Conservation (phyloP, 2,329 filamentous ascomycete genomes). For the Paecilomyces sp. region DNA sequence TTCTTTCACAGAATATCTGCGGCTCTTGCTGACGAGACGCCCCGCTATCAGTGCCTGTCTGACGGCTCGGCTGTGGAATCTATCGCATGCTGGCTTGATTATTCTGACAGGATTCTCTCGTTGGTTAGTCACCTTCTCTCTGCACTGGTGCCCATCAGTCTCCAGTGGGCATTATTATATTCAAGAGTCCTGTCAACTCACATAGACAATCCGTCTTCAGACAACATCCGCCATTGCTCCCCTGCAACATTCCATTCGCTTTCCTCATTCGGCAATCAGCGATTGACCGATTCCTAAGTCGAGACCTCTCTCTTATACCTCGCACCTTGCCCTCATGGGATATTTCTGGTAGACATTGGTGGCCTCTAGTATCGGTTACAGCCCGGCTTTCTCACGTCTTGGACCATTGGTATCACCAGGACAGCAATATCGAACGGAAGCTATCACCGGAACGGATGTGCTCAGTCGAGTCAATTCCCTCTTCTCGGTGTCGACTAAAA, state of each 20-base stretch:
- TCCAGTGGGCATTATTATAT: not conserved
- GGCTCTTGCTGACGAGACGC: not conserved
- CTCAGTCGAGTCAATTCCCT: not conserved
- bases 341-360: not conserved
- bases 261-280: not conserved
- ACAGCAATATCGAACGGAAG: not conserved
- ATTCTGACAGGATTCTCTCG: not conserved
- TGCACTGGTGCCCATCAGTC: not conserved
- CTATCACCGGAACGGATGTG: not conserved
- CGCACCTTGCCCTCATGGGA: not conserved
- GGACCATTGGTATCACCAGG: not conserved
- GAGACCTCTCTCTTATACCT: not conserved
- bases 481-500: not conserved
- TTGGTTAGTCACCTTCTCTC: not conserved
- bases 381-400: not conserved
- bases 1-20: not conserved
- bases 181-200: not conserved
- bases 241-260: not conserved
- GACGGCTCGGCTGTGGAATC: not conserved
- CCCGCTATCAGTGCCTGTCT: not conserved
- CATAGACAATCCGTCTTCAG: not conserved
- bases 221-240: not conserved
- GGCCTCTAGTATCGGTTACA: not conserved
- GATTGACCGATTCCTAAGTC: not conserved
- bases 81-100: not conserved